Evolutionary conservation across 352 stramenopile genomes (phyloP).

Genomic region (Pythium folliculosum): DNA sequence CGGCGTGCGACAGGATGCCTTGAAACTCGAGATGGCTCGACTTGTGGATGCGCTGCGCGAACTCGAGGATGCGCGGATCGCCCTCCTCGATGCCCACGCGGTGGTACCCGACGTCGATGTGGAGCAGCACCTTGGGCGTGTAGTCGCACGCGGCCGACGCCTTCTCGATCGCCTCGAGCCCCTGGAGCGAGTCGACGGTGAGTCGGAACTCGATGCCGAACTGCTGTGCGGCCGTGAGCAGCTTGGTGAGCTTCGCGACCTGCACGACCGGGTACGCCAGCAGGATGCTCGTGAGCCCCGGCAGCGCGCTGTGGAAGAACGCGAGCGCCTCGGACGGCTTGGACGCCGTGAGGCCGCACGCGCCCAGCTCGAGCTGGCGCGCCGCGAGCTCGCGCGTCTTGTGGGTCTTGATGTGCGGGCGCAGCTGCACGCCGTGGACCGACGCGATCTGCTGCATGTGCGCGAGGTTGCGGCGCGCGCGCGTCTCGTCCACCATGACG

Average conservation of each 20-base stretch:
- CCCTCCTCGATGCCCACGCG: slow-evolving; percentile 65
- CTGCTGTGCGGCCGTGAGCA: slow-evolving; percentile 51
- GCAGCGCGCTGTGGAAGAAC: slow-evolving; percentile 53
- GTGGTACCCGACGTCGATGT: slow-evolving; percentile 79
- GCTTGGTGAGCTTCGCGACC: slow-evolving; percentile 50
- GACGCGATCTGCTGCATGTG: slow-evolving; percentile 64
- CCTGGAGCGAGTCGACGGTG: slow-evolving; percentile 62
- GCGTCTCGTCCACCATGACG: slow-evolving; percentile 59
- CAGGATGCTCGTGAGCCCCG: slow-evolving; percentile 51
- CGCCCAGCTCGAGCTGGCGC: slow-evolving; percentile 54
- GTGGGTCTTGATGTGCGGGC: slow-evolving; percentile 77
- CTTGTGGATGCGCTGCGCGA: slow-evolving; percentile 54
- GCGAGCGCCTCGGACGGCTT: slow-evolving; percentile 70
- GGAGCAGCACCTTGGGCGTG: slow-evolving; percentile 56
- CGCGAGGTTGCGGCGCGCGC: slow-evolving; percentile 60
- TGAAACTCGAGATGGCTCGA: slow-evolving; percentile 53
- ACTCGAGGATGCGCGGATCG: slow-evolving; percentile 49
- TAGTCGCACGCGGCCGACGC: slow-evolving; percentile 45
- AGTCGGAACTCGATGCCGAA: slow-evolving; percentile 52
- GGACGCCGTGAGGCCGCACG: slow-evolving; percentile 62
- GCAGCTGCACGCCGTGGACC: slow-evolving; percentile 49
- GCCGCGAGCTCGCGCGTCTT: slow-evolving; percentile 70
- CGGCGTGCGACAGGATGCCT: slow-evolving; percentile 63
- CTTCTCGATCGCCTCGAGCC: slow-evolving; percentile 54
- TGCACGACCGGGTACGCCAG: slow-evolving; percentile 76